Evolutionary conservation across 805 yeast genomes (phyloP).

Genomic region (Candida ficus): DNA sequence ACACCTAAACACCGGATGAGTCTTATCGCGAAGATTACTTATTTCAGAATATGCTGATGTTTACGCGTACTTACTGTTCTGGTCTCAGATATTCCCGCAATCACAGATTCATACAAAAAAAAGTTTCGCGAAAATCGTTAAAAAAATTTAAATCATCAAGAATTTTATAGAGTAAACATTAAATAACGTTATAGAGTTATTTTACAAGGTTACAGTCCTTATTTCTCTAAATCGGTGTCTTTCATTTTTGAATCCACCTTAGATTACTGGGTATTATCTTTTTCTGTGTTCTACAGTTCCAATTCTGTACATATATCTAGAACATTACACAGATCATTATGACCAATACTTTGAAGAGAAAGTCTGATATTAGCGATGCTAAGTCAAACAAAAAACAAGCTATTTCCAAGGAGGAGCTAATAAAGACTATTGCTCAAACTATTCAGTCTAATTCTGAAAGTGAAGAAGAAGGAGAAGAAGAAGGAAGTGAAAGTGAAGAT

Average conservation of each 20-base stretch:
- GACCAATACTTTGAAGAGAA: conserved; percentile 11
- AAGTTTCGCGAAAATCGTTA: not conserved
- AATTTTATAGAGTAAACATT: not conserved
- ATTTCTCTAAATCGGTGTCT: not conserved
- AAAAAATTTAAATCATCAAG: not conserved
- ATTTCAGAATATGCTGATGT: not conserved
- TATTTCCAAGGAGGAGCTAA: conserved; percentile 18
- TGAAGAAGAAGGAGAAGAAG: conserved; percentile 6
- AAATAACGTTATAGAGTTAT: not conserved
- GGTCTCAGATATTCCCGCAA: conserved; percentile 1
- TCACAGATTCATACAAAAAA: not conserved
- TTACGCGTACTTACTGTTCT: not conserved
- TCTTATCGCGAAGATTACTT: not conserved
- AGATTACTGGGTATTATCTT: not conserved
- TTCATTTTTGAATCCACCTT: not conserved
- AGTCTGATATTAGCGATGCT: conserved; percentile 14
- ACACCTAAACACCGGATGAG: not conserved
- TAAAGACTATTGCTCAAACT: conserved; percentile 13
- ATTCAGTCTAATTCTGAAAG: conserved; percentile 5
- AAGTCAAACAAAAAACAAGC: conserved; percentile 18
- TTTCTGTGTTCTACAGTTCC: not conserved
- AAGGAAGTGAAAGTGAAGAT: conserved; percentile 7
- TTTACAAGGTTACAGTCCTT: not conserved
- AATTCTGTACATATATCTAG: not conserved
- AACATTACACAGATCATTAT: not conserved